phyloP scores from a whole-genome alignment of 768 basidiomycete species.

The Holtermannia corniformis region DNA sequence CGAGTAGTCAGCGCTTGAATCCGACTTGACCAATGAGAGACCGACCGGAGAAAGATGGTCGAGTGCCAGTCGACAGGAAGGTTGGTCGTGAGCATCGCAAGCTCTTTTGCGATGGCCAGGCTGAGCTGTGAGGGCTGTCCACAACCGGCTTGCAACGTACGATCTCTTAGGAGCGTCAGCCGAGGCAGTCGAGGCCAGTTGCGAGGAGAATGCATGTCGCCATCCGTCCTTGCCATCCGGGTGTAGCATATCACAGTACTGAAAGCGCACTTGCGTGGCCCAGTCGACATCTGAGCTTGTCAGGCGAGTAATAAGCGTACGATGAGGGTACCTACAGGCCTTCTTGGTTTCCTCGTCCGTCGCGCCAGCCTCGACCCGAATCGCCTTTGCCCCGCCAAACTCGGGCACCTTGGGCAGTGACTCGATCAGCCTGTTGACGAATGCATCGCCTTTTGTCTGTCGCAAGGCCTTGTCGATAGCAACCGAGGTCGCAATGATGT shows the following conservation, averaged over 20 bases:
- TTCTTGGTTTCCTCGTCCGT: slow-evolving; percentile 61
- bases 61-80: slow-evolving; percentile 92
- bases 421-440: slow-evolving; percentile 66
- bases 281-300: slow-evolving; percentile 54
- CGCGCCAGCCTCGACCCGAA: slow-evolving; percentile 47
- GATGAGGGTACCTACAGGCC: slow-evolving; percentile 43
- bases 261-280: slow-evolving; percentile 73
- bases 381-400: background rate
- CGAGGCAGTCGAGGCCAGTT: background rate
- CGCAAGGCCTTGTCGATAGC: slow-evolving; percentile 79
- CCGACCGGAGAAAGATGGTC: slow-evolving; percentile 75
- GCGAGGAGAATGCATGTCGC: background rate
- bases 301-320: background rate
- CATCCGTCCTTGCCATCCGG: slow-evolving; percentile 14
- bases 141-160: background rate
- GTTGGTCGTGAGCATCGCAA: slow-evolving; percentile 86
- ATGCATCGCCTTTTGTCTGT: slow-evolving; percentile 81
- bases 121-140: background rate
- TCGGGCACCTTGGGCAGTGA: slow-evolving; percentile 64
- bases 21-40: background rate
- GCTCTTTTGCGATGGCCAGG: slow-evolving; percentile 92
- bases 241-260: slow-evolving; percentile 77
- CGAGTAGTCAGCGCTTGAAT: background rate
- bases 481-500: slow-evolving; percentile 69
- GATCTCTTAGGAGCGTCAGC: background rate